A percentile compares a stretch with the other conserved stretches of the same genome.
These are phyloP conservation scores for Scleroderma citrinum DNA, from an alignment of 768 basidiomycete genomes.

Conservation along the genomic window DNA sequence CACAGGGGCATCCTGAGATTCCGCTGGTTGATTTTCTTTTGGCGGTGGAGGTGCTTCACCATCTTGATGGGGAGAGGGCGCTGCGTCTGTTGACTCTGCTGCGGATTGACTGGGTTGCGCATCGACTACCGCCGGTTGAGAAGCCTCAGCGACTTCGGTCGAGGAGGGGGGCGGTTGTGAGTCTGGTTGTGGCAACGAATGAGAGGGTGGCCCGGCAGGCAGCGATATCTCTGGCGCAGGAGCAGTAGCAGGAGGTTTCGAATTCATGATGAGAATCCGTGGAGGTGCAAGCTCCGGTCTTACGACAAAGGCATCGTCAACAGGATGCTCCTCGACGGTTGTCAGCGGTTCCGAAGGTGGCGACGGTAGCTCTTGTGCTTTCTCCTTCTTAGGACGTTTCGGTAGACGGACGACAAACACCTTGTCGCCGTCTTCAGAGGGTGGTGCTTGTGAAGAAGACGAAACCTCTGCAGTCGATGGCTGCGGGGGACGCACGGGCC, in stretches of 20 bases:
- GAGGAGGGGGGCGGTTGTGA: constrained; percentile 7
- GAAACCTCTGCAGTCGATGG: constrained; percentile 11
- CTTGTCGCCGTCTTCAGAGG: constrained; percentile 41
- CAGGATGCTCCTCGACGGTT: constrained; percentile 32
- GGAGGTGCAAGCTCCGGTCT: constrained; percentile 39
- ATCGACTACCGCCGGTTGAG: not conserved
- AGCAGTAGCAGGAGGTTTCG: constrained; percentile 16
- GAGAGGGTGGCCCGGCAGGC: not conserved
- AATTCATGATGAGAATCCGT: constrained; percentile 19
- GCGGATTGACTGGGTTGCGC: constrained; percentile 10
- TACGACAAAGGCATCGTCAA: constrained; percentile 58
- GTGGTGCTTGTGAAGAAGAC: constrained; percentile 15
- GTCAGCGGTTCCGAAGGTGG: constrained; percentile 12
- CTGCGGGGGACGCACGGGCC: constrained; percentile 13
- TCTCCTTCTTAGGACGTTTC: constrained; percentile 33
- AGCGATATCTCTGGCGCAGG: constrained; percentile 16
- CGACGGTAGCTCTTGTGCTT: constrained; percentile 7
- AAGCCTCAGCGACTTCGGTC: not conserved
- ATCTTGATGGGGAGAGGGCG: constrained; percentile 26
- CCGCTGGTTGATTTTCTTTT: constrained; percentile 20
- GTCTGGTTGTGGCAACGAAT: constrained; percentile 7
- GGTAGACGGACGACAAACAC: constrained; percentile 53
- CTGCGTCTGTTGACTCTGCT: constrained; percentile 8
- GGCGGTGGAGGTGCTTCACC: constrained; percentile 19
- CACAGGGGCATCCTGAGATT: constrained; percentile 15